Evolutionary conservation across 202 grass and related monocot genomes (phyloP), one percentile per base, ranked within the genome.

Genomic region (Brachypodium distachyon): DNA sequence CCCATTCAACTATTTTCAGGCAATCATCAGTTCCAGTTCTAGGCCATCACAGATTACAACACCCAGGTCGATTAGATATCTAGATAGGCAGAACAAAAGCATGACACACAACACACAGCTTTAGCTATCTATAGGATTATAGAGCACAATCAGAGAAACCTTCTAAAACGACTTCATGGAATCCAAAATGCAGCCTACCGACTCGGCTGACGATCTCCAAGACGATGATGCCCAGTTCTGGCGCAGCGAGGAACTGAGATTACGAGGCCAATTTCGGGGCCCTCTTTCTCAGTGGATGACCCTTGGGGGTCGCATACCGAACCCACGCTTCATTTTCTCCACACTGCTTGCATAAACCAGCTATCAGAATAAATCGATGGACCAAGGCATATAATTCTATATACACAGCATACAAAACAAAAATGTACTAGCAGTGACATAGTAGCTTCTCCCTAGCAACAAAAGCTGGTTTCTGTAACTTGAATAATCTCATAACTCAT

Each of bases 311-410:
- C 92, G 73, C 92, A 95, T 95, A 0, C 92, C 92, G 14, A 95
- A 95, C 13, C 92, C 92, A 0, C 76, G 83, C 66, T 90, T 91
- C 86, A 91, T 87, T 39, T 95, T 95, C 92, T 91, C 92, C 0
- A 95, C 83, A 5, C 92, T 95, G 83, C 31, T 37, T 48, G 69
- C 0, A 12, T 42, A 59, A 65, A 37, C 1, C 6, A 80, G 2
- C 16, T 68, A 9, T 70, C 5, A 55, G 70, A 48, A 47, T 18
- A 18, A 23, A 2, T 12, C 48, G 23, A 18, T 41, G 52, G 41
- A 19, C 21, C 70, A 69, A 69, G 26, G 37, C n/a, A 59, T 52
- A 57, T 18, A n/a, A 32, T 44, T 14, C 11, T 19, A 32, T 5
- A 44, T 22, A 37, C 53, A 19, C 8, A 14, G 12, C 25, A 56